Percentiles rank a stretch among this genome's conserved stretches.
phyloP scores from a whole-genome alignment of 73 alveolate species.

The Symbiodinium pilosum region DNA sequence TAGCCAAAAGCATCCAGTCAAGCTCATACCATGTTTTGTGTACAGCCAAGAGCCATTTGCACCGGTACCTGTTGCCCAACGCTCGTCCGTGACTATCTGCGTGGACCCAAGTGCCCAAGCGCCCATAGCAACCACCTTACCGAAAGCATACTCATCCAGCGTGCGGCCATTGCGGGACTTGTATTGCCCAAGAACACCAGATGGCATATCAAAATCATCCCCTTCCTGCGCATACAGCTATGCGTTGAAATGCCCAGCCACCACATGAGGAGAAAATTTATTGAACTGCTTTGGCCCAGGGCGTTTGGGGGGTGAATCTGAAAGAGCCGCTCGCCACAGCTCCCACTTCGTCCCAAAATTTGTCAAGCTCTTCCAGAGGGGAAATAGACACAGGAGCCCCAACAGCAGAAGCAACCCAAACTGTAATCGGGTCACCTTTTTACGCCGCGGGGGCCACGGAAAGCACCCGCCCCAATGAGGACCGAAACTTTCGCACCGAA shows the following conservation, averaged over 20 bases:
- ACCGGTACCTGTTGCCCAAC: slow-evolving; percentile 7
- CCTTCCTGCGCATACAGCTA: not conserved
- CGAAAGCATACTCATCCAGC: not conserved
- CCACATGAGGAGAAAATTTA: not conserved
- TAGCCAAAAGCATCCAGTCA: not conserved
- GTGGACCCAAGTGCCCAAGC: not conserved
- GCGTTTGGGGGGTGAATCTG: not conserved
- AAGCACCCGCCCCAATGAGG: not conserved
- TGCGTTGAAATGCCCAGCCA: not conserved
- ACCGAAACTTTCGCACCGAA: not conserved
- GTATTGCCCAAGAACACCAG: not conserved
- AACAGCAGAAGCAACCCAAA: slow-evolving; percentile 7
- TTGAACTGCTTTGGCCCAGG: not conserved
- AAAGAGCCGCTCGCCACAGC: not conserved
- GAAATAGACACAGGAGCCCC: slow-evolving; percentile 35
- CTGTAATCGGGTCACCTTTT: not conserved
- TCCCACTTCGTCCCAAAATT: slow-evolving; percentile 16
- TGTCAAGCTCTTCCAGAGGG: not conserved
- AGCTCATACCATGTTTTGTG: not conserved
- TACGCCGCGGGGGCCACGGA: not conserved
- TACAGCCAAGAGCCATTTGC: not conserved
- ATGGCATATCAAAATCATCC: not conserved
- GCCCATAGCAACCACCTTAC: not conserved
- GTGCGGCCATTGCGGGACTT: not conserved
- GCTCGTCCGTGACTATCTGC: slow-evolving; percentile 40